These are phyloP conservation scores for Calamus simplicifolius DNA, from an alignment of 176 grass and related monocot species.

Conservation along the genomic window DNA sequence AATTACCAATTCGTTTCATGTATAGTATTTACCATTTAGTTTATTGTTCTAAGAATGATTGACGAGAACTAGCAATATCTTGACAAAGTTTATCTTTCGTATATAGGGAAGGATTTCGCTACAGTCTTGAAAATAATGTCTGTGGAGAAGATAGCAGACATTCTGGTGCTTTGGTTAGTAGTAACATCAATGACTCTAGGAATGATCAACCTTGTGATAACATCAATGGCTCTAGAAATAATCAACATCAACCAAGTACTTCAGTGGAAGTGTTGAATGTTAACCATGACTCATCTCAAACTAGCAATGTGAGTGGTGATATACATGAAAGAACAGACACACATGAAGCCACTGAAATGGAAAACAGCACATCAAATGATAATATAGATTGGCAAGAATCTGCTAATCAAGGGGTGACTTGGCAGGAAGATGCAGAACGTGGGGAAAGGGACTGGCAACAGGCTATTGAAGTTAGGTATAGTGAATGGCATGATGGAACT, in stretches of 20 bases:
- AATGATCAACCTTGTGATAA: neutral
- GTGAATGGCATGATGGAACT: neutral
- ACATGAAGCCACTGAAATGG: slow-evolving; percentile 3
- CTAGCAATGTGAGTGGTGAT: neutral
- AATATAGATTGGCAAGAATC: slow-evolving; percentile 4
- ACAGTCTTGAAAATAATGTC: slow-evolving; percentile 21
- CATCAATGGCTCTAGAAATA: neutral
- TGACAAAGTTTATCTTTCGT: slow-evolving; percentile 31
- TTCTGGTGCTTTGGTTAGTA: slow-evolving; percentile 9
- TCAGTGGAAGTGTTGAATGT: slow-evolving; percentile 4
- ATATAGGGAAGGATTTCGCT: slow-evolving; percentile 67
- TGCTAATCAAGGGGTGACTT: slow-evolving; percentile 17
- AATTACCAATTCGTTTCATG: too few species aligned
- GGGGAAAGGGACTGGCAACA: slow-evolving; percentile 14
- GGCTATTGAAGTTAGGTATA: neutral
- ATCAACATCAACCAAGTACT: slow-evolving; percentile 1
- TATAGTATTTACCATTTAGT: too few species aligned
- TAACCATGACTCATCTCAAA: slow-evolving; percentile 1
- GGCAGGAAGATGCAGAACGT: slow-evolving; percentile 20
- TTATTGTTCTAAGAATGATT: too few species aligned
- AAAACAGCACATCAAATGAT: neutral
- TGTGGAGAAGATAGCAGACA: slow-evolving; percentile 13
- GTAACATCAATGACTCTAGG: slow-evolving; percentile 3
- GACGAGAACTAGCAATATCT: slow-evolving; percentile 1
- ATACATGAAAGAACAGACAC: slow-evolving; percentile 4